Evolutionary conservation across 805 yeast genomes (phyloP).

Genomic region (Torulaspora microellipsoides): DNA sequence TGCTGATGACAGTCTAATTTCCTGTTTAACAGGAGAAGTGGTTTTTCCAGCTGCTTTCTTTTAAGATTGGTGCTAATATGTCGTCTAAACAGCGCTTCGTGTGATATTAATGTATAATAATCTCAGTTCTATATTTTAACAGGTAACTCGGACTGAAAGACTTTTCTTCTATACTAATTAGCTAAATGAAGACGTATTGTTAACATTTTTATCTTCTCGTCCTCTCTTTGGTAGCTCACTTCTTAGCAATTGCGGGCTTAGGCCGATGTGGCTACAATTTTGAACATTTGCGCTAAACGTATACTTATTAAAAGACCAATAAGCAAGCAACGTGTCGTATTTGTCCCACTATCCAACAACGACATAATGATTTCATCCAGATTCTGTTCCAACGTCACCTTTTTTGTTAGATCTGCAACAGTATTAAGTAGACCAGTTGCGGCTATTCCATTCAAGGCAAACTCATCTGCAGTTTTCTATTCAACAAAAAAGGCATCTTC

Average conservation of each 20-base stretch:
- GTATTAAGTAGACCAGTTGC: not conserved
- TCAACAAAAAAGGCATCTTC: constrained; percentile 13
- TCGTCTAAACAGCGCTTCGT: not conserved
- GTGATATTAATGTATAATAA: not conserved
- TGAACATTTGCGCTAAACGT: too few species aligned
- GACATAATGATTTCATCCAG: not conserved
- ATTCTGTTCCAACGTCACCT: not conserved
- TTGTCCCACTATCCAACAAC: too few species aligned
- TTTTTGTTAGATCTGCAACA: not conserved
- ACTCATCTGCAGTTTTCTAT: not conserved
- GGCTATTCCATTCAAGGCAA: constrained; percentile 4
- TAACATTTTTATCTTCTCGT: too few species aligned
- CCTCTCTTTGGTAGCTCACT: too few species aligned
- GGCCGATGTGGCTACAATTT: too few species aligned
- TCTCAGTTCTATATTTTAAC: not conserved
- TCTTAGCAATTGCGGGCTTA: too few species aligned
- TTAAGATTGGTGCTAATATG: not conserved
- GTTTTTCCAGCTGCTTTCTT: constrained; percentile 34
- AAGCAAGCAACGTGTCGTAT: too few species aligned
- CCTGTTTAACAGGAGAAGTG: constrained; percentile 76
- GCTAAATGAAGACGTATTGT: too few species aligned
- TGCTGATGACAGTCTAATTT: constrained; percentile 69
- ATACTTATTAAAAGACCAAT: too few species aligned
- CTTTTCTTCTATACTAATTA: too few species aligned
- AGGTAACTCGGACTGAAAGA: not conserved